Conservation (phyloP, 306 rosid species). For the Cucurbita ficifolia region DNA sequence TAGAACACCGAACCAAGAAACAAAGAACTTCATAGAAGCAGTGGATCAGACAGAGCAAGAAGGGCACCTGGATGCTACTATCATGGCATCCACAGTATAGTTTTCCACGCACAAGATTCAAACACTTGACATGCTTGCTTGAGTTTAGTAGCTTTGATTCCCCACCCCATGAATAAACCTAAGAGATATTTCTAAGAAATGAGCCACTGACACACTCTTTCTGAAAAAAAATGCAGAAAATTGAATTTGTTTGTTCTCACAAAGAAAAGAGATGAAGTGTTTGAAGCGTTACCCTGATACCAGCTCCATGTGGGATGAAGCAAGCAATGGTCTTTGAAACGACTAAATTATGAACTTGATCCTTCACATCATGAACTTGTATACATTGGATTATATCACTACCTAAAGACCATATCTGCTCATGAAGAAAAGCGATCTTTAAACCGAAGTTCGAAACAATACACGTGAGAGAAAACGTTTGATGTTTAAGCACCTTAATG, state of each 20-base stretch:
- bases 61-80: constrained; percentile 62
- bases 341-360: constrained; percentile 52
- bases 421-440: constrained; percentile 3
- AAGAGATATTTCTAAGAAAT: not conserved
- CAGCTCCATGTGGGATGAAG: constrained; percentile 66
- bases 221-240: not conserved
- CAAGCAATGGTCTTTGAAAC: constrained; percentile 35
- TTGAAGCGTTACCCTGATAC: constrained; percentile 46
- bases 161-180: constrained; percentile 61
- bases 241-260: not conserved
- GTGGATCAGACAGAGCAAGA: not conserved
- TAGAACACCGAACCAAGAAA: constrained; percentile 1
- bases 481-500: constrained; percentile 29
- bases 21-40: not conserved
- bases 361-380: constrained; percentile 69
- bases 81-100: constrained; percentile 85
- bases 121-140: constrained; percentile 55
- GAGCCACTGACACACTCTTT: not conserved
- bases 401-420: constrained; percentile 66
- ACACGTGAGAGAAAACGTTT: not conserved
- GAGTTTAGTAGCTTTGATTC: constrained; percentile 44
- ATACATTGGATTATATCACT: constrained; percentile 34
- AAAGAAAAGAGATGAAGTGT: not conserved
- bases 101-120: constrained; percentile 45
- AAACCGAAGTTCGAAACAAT: not conserved